A percentile compares a stretch with the other conserved stretches of the same genome.
Evolutionary conservation across 2,329 filamentous ascomycete genomes (phyloP).

Genomic region (Cladophialophora exuberans): DNA sequence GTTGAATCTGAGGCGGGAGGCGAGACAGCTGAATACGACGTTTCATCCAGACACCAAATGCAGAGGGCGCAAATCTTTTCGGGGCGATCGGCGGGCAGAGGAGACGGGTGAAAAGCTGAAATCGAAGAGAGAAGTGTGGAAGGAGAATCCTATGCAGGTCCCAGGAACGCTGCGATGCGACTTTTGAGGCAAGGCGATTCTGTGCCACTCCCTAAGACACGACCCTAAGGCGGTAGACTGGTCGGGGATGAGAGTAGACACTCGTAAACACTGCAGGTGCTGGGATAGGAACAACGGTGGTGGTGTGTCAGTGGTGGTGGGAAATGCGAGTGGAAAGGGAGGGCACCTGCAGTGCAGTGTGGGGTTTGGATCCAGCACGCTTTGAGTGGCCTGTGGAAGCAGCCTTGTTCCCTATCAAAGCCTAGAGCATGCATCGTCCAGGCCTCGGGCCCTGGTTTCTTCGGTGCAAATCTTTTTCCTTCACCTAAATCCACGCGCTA

Average conservation of each 20-base stretch:
- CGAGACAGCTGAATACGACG: neutral
- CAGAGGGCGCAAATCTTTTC: neutral
- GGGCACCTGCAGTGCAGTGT: neutral
- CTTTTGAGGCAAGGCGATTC: neutral
- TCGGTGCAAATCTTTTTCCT: no score
- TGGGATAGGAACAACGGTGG: neutral
- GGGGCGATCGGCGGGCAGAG: neutral
- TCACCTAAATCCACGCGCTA: no score
- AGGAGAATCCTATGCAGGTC: neutral
- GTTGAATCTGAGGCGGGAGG: neutral
- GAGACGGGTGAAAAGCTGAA: neutral
- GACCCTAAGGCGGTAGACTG: neutral
- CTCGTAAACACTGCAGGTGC: neutral
- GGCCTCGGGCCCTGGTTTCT: no score
- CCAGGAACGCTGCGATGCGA: conserved; percentile 8
- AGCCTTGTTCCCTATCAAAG: no score
- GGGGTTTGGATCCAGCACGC: neutral
- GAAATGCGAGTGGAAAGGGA: neutral
- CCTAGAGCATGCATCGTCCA: no score
- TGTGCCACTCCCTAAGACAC: neutral
- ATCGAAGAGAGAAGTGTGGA: neutral
- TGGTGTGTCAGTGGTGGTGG: neutral
- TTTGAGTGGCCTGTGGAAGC: no score
- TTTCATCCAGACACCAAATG: neutral
- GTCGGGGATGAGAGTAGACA: conserved; percentile 1